Conservation (phyloP, 768 basidiomycete genomes). For the Lactarius sanguifluus region DNA sequence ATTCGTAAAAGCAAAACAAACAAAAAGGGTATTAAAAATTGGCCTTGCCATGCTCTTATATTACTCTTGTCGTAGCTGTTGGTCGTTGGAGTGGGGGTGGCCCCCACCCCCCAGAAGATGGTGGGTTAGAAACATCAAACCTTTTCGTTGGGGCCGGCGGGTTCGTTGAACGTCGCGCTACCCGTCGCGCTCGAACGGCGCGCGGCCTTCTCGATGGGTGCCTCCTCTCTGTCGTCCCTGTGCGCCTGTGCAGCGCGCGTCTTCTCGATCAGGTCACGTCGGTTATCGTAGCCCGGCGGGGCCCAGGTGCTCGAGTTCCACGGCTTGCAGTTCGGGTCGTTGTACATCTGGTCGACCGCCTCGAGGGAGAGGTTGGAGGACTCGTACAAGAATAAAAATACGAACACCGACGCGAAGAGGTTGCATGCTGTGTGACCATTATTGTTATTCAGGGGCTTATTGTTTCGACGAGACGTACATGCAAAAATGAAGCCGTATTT, state of each 20-base stretch:
- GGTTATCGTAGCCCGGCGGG: slow-evolving; percentile 52
- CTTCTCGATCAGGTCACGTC: slow-evolving; percentile 47
- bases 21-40: background rate
- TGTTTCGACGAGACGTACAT: slow-evolving; percentile 36
- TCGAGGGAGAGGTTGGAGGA: slow-evolving; percentile 66
- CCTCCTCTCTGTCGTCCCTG: slow-evolving; percentile 21
- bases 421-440: slow-evolving; percentile 45
- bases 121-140: background rate
- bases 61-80: background rate
- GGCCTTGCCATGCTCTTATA: background rate
- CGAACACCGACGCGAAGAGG: slow-evolving; percentile 55
- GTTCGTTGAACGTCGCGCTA: background rate
- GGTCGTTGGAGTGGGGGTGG: background rate
- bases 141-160: background rate
- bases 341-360: slow-evolving; percentile 65
- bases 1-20: too few relatives aligned
- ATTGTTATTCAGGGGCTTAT: too few relatives aligned
- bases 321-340: slow-evolving; percentile 59
- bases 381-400: slow-evolving; percentile 77
- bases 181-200: slow-evolving; percentile 14
- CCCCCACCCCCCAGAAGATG: background rate
- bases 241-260: slow-evolving; percentile 42
- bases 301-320: slow-evolving; percentile 66
- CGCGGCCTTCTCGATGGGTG: background rate
- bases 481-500: slow-evolving; percentile 73